Evolutionary conservation across 1,284 basidiomycete species (phyloP).

Genomic region (Ceratobasidium sp.): DNA sequence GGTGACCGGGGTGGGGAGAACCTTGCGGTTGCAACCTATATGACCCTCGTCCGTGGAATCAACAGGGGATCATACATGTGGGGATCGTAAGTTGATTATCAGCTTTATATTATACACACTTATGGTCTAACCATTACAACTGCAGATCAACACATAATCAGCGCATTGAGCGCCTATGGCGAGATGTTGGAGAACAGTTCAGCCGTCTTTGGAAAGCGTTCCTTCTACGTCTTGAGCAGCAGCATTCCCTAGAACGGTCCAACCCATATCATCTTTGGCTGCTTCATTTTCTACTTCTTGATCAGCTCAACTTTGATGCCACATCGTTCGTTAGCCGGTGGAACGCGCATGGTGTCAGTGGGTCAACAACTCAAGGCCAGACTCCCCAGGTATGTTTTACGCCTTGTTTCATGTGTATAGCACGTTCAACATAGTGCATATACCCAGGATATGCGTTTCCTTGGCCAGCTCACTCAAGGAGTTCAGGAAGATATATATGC

Average conservation of each 20-base stretch:
- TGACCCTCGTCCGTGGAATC: neutral
- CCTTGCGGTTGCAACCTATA: constrained; percentile 8
- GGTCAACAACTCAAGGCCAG: neutral
- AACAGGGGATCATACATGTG: constrained; percentile 1
- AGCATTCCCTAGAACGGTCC: neutral
- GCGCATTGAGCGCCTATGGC: neutral
- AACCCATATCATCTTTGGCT: constrained; percentile 4
- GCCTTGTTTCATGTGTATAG: neutral
- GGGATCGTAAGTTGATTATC: constrained; percentile 1
- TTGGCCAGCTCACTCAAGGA: neutral
- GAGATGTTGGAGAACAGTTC: constrained; percentile 3
- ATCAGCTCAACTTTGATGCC: neutral
- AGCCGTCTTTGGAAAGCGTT: neutral
- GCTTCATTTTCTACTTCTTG: neutral
- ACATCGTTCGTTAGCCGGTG: neutral
- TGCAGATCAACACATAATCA: constrained; percentile 11
- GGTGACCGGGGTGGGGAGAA: constrained; percentile 1
- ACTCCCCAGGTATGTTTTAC: neutral
- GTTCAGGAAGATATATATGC: neutral
- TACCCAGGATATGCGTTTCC: neutral
- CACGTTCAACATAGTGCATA: neutral
- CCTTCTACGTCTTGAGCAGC: neutral
- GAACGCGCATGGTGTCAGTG: constrained; percentile 8
- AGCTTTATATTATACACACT: neutral
- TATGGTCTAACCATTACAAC: neutral